Evolutionary conservation across 2,329 filamentous ascomycete genomes (phyloP), one percentile per base, ranked within the genome.

Genomic region (Samsoniella hepiali): DNA sequence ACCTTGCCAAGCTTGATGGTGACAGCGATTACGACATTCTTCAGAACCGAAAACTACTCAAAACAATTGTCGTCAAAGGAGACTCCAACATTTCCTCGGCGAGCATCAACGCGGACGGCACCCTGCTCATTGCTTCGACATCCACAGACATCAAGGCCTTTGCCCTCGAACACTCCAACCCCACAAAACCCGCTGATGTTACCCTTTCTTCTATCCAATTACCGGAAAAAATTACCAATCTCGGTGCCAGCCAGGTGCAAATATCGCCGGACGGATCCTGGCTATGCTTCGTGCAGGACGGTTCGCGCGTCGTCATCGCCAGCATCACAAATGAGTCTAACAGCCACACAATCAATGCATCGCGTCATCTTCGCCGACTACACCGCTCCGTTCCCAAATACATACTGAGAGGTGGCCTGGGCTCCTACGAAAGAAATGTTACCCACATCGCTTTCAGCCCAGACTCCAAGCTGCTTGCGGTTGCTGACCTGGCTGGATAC

Each of bases 71-170:
- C 27, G 75, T 87, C 71, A 82, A 84, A 70, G 90, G 91, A 36
- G 92, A 96, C 67, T 91, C 93, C 67, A 92, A 91, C 72, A 93
- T 96, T 68, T 89, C 89, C 36, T 91, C 88, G 36, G 90, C 87
- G 34, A 75, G 87, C 38, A 86, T 96, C 69, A 93, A 87, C 67
- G 75, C 78, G 31, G 87, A 91, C 68, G 93, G 92, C 44, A 86
- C 84, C 29, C 76, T 96, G 1, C 81, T 97, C 31, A 83, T 89
- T n/a, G 86, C 93, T 15, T 85, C 92, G 8, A 96, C 93, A 1
- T 81, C 83, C 36, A 86, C 84, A 38, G 87, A 89, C 56, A 82
- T 94, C 70, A 97, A 93, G 75, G 78, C 91, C 13, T 98, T 96
- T 75, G 84, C 85, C 65, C 80, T 95, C 27, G 79, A 81, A 65